These are phyloP conservation scores for Penicillium verhagenii DNA, from an alignment of 495 filamentous ascomycete genomes.

Conservation along the genomic window DNA sequence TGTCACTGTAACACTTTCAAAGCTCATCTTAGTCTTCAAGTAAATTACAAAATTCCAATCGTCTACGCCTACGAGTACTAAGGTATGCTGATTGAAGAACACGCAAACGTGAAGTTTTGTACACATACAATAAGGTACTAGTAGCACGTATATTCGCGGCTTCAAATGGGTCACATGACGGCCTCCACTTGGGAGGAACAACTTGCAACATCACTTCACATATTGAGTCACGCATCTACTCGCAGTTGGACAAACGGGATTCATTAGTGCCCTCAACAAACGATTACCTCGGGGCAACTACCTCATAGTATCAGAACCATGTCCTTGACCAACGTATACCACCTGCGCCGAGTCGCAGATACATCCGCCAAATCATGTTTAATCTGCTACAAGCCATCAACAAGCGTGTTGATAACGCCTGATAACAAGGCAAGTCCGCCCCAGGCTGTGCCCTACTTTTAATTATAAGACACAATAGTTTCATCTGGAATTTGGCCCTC, in stretches of 20 bases:
- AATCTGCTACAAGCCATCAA: slow-evolving; percentile 86
- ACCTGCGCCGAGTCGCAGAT: slow-evolving; percentile 86
- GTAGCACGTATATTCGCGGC: not conserved
- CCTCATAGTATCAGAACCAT: slow-evolving; percentile 23
- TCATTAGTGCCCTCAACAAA: not conserved
- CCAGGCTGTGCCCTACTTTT: no score
- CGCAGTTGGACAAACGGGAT: not conserved
- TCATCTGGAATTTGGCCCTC: not conserved
- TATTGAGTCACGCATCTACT: not conserved
- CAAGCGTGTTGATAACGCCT: slow-evolving; percentile 82
- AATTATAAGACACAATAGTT: not conserved
- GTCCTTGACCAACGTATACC: slow-evolving; percentile 77
- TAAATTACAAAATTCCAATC: not conserved
- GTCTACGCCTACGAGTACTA: no score
- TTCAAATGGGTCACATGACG: slow-evolving; percentile 9
- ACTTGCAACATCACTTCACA: not conserved
- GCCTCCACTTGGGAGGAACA: slow-evolving; percentile 2
- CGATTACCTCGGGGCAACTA: not conserved
- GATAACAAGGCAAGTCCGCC: slow-evolving; percentile 72
- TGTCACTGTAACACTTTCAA: not conserved
- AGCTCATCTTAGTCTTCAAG: not conserved
- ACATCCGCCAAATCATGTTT: slow-evolving; percentile 77
- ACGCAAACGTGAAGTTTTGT: no score
- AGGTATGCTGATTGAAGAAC: no score
- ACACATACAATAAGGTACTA: no score